Percentiles rank a stretch among this genome's conserved stretches.
Evolutionary conservation across 75 land plant genomes (phyloP).

Genomic region (Pinus tabuliformis): DNA sequence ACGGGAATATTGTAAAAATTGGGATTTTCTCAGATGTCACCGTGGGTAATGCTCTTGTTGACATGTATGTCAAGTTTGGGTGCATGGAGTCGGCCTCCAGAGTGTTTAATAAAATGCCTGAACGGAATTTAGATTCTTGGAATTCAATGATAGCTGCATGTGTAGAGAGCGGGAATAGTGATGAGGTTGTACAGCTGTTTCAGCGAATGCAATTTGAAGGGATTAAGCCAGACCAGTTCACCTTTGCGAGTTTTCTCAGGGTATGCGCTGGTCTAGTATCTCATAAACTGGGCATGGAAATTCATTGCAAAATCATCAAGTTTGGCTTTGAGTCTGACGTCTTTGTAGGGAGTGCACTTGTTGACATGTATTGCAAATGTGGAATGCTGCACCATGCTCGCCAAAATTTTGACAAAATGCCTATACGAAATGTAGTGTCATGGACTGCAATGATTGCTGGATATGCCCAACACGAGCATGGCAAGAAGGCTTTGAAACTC

Average conservation of each 20-base stretch:
- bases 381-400: constrained; percentile 27
- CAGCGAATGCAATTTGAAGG: constrained; percentile 21
- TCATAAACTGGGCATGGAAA: constrained; percentile 24
- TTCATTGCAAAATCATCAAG: constrained; percentile 32
- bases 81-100: constrained; percentile 20
- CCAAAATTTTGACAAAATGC: constrained; percentile 19
- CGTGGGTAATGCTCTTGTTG: constrained; percentile 35
- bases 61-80: constrained; percentile 46
- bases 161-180: constrained; percentile 20
- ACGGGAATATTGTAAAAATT: constrained; percentile 28
- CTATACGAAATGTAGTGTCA: constrained; percentile 18
- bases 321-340: constrained; percentile 21
- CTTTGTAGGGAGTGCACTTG: constrained; percentile 33
- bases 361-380: constrained; percentile 60
- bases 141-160: constrained; percentile 35
- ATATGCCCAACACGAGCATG: constrained; percentile 41
- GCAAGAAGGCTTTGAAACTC: constrained; percentile 19
- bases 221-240: constrained; percentile 31
- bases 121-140: constrained; percentile 39
- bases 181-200: constrained; percentile 26
- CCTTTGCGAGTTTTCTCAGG: constrained; percentile 30
- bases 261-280: constrained; percentile 42
- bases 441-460: constrained; percentile 50
- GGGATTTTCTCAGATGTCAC: constrained; percentile 8
- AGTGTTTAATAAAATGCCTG: constrained; percentile 23